Conservation (phyloP, 257 asterid genomes). For the Nicotiana attenuata region DNA sequence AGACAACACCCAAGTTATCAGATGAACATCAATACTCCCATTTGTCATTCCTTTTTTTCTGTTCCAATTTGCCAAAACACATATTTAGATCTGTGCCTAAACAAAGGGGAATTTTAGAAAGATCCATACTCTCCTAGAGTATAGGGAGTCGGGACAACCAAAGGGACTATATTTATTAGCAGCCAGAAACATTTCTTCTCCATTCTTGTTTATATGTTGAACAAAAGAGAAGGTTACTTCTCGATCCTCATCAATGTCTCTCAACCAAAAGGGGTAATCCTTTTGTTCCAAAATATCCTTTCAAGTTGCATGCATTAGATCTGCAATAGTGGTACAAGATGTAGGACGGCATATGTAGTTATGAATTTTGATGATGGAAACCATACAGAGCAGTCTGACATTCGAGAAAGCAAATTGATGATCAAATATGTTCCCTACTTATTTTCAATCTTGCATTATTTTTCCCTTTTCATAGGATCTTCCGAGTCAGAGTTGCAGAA, state of each 20-base stretch:
- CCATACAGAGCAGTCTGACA: neutral
- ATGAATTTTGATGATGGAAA: neutral
- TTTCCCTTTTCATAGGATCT: conserved; percentile 36
- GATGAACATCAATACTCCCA: neutral
- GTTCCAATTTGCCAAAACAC: neutral
- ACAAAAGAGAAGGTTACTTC: neutral
- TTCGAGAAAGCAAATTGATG: neutral
- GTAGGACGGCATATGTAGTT: neutral
- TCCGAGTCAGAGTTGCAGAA: conserved; percentile 40
- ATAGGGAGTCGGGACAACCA: neutral
- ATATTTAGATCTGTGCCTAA: neutral
- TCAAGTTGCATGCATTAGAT: neutral
- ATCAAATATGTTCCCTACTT: neutral
- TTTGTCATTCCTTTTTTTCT: neutral
- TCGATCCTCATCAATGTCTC: neutral
- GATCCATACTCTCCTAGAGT: neutral
- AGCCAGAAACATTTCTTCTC: neutral
- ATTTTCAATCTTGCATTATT: neutral
- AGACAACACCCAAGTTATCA: neutral
- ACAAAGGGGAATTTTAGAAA: neutral
- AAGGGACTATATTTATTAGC: neutral
- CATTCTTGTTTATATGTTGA: neutral
- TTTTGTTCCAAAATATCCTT: neutral
- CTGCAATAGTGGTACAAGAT: neutral
- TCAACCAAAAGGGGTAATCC: neutral